Evolutionary conservation across 139 green algal species (phyloP).

Genomic region (Asterochloris erici): DNA sequence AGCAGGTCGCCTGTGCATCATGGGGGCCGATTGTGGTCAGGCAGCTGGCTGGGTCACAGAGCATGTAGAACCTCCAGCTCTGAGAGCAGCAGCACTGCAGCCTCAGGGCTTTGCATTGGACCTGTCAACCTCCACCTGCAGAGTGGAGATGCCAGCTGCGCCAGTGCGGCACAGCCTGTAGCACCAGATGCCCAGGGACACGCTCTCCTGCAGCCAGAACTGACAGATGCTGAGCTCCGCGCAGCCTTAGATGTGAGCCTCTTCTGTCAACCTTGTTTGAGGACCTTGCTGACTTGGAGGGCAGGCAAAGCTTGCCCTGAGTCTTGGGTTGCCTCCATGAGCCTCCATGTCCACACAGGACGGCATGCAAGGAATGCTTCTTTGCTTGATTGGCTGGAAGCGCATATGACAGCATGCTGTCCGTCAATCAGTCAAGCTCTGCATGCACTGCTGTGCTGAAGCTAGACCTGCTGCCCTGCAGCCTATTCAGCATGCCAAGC

Average conservation of each 20-base stretch:
- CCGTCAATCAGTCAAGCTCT: background rate
- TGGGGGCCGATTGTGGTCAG: background rate
- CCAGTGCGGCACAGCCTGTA: constrained; percentile 18
- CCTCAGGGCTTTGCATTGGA: background rate
- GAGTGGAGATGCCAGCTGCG: constrained; percentile 38
- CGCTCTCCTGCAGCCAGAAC: constrained; percentile 24
- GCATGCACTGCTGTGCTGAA: background rate
- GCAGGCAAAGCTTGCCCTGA: background rate
- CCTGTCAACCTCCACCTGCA: background rate
- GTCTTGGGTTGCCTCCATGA: background rate
- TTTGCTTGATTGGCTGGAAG: background rate
- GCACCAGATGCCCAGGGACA: background rate
- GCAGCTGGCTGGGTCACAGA: background rate
- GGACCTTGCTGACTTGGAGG: background rate
- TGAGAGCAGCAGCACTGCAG: background rate
- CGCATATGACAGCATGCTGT: background rate
- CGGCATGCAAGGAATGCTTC: background rate
- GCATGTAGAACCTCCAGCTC: background rate
- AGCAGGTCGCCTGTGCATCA: too few species aligned
- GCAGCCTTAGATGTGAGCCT: constrained; percentile 6
- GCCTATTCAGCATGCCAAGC: background rate
- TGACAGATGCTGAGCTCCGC: constrained; percentile 36
- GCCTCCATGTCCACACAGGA: background rate
- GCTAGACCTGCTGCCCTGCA: background rate
- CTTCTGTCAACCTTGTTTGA: background rate